Conservation (phyloP, 306 rosid species). For the Crotalaria pallida region DNA sequence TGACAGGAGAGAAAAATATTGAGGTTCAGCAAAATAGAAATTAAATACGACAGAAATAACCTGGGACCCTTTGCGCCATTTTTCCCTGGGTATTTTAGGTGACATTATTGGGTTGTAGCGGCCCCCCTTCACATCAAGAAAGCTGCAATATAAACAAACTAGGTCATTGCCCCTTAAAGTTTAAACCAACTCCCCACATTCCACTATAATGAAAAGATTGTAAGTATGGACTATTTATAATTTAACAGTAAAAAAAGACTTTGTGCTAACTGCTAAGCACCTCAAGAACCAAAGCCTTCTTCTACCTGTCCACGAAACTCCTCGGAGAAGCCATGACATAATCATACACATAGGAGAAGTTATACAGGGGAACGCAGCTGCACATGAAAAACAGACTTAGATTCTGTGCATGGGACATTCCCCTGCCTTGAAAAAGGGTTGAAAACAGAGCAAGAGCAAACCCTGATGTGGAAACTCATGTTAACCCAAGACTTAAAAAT, state of each 20-base stretch:
- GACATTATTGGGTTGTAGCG: slow-evolving; percentile 96
- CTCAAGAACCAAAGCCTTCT: slow-evolving; percentile 49
- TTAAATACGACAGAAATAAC: slow-evolving; percentile 33
- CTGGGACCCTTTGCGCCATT: slow-evolving; percentile 99
- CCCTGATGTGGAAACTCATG: background rate
- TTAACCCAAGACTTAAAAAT: background rate
- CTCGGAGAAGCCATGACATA: slow-evolving; percentile 75
- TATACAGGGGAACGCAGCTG: slow-evolving; percentile 97
- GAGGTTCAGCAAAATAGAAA: background rate
- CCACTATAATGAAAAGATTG: slow-evolving; percentile 9
- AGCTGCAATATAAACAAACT: slow-evolving; percentile 49
- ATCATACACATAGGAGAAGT: slow-evolving; percentile 75
- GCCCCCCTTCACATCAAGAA: slow-evolving; percentile 86
- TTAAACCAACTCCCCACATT: background rate
- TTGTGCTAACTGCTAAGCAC: slow-evolving; percentile 50
- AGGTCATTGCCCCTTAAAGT: background rate
- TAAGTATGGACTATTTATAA: background rate
- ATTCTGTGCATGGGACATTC: background rate
- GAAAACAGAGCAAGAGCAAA: background rate
- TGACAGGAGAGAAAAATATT: background rate
- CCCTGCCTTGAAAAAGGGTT: background rate
- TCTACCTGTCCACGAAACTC: slow-evolving; percentile 99
- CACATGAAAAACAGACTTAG: slow-evolving; percentile 36
- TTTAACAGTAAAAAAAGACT: slow-evolving; percentile 29
- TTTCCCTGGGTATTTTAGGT: slow-evolving; percentile 67